A percentile compares a stretch with the other conserved stretches of the same genome.
These are phyloP conservation scores for Alnus glutinosa DNA, from an alignment of 306 rosid species.

Conservation along the genomic window DNA sequence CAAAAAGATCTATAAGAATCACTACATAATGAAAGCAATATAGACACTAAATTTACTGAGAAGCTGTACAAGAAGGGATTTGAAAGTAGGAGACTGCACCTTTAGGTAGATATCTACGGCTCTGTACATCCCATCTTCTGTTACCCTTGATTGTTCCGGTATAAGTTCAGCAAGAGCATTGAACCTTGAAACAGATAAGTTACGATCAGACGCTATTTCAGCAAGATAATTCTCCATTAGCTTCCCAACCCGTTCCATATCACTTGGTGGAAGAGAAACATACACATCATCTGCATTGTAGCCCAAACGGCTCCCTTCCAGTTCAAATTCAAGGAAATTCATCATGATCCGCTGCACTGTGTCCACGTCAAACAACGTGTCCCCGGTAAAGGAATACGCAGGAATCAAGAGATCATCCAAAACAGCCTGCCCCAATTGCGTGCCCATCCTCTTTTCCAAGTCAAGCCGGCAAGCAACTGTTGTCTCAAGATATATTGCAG, in stretches of 20 bases:
- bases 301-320: conserved; percentile 35
- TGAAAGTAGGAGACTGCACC: conserved; percentile 42
- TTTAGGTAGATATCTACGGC: conserved; percentile 89
- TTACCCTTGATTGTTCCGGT: conserved; percentile 79
- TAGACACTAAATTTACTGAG: not conserved
- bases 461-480: conserved; percentile 95
- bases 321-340: conserved; percentile 61
- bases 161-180: conserved; percentile 67
- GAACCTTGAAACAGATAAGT: conserved; percentile 69
- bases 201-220: conserved; percentile 79
- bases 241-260: conserved; percentile 67
- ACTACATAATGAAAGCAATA: not conserved
- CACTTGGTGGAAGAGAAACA: conserved; percentile 55
- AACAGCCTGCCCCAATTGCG: conserved; percentile 75
- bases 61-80: not conserved
- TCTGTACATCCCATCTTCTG: conserved; percentile 93
- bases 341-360: conserved; percentile 70
- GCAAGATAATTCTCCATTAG: conserved; percentile 83
- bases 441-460: conserved; percentile 83
- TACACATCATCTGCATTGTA: conserved; percentile 47
- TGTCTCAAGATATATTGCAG: conserved; percentile 78
- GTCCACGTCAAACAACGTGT: conserved; percentile 84
- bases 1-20: not conserved
- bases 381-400: conserved; percentile 73
- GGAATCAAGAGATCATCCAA: conserved; percentile 93